phyloP scores from a whole-genome alignment of 495 filamentous ascomycete genomes.

The Lepraria neglecta region DNA sequence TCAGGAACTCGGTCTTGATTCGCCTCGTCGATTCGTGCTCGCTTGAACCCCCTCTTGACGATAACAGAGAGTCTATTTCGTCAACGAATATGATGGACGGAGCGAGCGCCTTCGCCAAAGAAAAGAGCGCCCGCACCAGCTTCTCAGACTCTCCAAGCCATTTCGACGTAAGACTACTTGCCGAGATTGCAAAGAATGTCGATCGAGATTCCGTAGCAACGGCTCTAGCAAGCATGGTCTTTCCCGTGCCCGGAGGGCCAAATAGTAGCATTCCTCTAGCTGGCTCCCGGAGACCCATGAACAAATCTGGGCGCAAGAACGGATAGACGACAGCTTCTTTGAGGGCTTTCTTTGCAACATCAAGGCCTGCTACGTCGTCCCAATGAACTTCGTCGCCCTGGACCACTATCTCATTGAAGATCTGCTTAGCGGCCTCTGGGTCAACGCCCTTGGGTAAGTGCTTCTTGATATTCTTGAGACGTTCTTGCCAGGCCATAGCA shows the following conservation, averaged over 20 bases:
- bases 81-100: conserved; percentile 99
- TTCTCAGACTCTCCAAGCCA: conserved; percentile 97
- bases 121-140: conserved; percentile 94
- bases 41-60: conserved; percentile 69
- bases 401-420: conserved; percentile 93
- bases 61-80: conserved; percentile 94
- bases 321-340: conserved; percentile 98
- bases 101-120: conserved; percentile 95
- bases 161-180: conserved; percentile 89
- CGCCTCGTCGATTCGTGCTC: conserved; percentile 91
- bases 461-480: conserved; percentile 59
- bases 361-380: conserved; percentile 88
- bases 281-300: conserved; percentile 90
- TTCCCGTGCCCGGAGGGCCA: conserved; percentile 92
- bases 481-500: conserved; percentile 41
- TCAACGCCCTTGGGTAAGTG: conserved; percentile 77
- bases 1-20: conserved; percentile 96
- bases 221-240: conserved; percentile 95
- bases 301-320: conserved; percentile 91
- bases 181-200: conserved; percentile 96
- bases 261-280: conserved; percentile 95
- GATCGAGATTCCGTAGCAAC: conserved; percentile 92
- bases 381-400: conserved; percentile 93
- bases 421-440: conserved; percentile 73
- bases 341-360: conserved; percentile 82